phyloP scores from a whole-genome alignment of 192 early-diverging fungal species.

The Umbelopsis sp. region DNA sequence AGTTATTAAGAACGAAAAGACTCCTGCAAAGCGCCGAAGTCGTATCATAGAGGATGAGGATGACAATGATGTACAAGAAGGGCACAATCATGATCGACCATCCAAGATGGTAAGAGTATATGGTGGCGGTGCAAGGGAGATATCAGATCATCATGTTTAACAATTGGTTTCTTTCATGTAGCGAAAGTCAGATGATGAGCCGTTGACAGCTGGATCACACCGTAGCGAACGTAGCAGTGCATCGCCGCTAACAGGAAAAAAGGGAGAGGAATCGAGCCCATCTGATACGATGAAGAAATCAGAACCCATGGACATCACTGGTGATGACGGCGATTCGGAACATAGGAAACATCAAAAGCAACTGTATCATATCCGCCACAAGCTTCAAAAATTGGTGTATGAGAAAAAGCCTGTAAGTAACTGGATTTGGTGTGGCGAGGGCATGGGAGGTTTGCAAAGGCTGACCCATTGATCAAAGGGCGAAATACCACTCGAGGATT shows the following conservation, averaged over 20 bases:
- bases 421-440: neutral
- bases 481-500: constrained; percentile 35
- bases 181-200: constrained; percentile 1
- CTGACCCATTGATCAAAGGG: constrained; percentile 6
- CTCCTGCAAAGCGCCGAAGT: constrained; percentile 3
- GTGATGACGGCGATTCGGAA: neutral
- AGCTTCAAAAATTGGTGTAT: constrained; percentile 39
- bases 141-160: neutral
- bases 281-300: constrained; percentile 1
- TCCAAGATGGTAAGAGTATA: neutral
- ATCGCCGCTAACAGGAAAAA: neutral
- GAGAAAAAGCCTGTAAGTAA: constrained; percentile 39
- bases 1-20: neutral
- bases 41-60: constrained; percentile 11
- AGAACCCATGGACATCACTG: constrained; percentile 2
- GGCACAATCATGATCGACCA: constrained; percentile 9
- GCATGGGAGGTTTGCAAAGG: too few relatives aligned
- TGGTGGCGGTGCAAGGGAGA: neutral
- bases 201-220: neutral
- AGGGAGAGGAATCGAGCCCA: neutral
- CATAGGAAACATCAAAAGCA: constrained; percentile 8
- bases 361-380: constrained; percentile 36
- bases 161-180: neutral
- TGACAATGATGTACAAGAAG: neutral
- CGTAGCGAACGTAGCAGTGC: constrained; percentile 16